Conservation (phyloP, 768 basidiomycete genomes). For the Lactifluus rugatus region DNA sequence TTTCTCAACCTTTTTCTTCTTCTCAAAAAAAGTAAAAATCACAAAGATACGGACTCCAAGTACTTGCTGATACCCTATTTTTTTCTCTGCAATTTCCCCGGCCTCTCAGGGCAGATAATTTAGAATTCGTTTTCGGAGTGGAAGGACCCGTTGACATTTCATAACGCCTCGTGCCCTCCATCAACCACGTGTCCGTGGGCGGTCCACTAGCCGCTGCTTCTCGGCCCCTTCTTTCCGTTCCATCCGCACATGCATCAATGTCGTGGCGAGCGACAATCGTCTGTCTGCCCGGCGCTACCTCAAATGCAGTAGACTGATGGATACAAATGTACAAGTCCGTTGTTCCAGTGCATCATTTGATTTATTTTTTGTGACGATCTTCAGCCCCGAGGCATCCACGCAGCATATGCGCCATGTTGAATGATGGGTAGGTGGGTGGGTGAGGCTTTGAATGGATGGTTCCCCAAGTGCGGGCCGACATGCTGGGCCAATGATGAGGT, state of each 20-base stretch:
- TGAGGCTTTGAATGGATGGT: too few relatives aligned
- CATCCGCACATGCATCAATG: not conserved
- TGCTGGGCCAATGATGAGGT: too few relatives aligned
- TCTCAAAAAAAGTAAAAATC: not conserved
- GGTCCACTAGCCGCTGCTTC: not conserved
- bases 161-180: constrained; percentile 7
- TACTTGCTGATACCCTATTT: not conserved
- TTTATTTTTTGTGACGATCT: not conserved
- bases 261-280: not conserved
- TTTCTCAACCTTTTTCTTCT: not conserved
- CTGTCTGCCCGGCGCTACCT: not conserved
- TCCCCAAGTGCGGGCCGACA: too few relatives aligned
- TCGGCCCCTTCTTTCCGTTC: not conserved
- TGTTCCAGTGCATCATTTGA: not conserved
- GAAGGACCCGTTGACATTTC: not conserved
- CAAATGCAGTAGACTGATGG: too few relatives aligned
- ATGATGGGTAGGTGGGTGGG: too few relatives aligned
- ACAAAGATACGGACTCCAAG: not conserved
- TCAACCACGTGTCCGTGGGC: constrained; percentile 14
- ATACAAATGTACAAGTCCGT: not conserved
- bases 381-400: too few relatives aligned
- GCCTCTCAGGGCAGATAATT: too few relatives aligned
- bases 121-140: not conserved
- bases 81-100: too few relatives aligned
- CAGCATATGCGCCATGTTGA: too few relatives aligned